Conservation (phyloP, 306 rosid genomes). For the Dicorynia guianensis region DNA sequence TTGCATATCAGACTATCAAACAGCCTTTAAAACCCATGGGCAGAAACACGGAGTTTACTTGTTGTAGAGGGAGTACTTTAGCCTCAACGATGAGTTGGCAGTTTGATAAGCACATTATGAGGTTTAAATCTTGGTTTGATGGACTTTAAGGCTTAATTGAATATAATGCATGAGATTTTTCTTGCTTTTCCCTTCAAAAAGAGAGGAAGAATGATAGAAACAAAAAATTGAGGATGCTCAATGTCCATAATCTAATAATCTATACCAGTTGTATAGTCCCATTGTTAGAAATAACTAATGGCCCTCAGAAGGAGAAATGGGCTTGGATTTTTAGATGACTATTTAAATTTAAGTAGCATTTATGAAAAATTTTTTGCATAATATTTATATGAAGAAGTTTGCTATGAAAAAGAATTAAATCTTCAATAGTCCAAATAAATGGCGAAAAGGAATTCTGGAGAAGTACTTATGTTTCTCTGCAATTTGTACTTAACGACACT, state of each 20-base stretch:
- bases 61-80: not conserved
- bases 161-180: constrained; percentile 1
- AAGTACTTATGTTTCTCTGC: not conserved
- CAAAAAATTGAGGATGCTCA: not conserved
- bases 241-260: not conserved
- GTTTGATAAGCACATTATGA: constrained; percentile 5
- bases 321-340: not conserved
- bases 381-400: not conserved
- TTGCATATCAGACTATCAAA: too few species aligned
- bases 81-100: not conserved
- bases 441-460: not conserved
- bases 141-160: not conserved
- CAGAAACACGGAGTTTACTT: too few species aligned
- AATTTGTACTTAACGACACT: not conserved
- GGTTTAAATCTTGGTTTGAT: constrained; percentile 1
- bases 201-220: constrained; percentile 7
- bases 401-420: not conserved
- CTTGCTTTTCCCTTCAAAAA: not conserved
- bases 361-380: not conserved
- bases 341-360: not conserved
- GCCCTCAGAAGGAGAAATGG: not conserved
- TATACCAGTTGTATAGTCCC: too few species aligned
- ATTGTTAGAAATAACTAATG: not conserved
- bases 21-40: too few species aligned
- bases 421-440: not conserved